Conservation (phyloP, 2,329 filamentous ascomycete species). For the Microdochium bolleyi region DNA sequence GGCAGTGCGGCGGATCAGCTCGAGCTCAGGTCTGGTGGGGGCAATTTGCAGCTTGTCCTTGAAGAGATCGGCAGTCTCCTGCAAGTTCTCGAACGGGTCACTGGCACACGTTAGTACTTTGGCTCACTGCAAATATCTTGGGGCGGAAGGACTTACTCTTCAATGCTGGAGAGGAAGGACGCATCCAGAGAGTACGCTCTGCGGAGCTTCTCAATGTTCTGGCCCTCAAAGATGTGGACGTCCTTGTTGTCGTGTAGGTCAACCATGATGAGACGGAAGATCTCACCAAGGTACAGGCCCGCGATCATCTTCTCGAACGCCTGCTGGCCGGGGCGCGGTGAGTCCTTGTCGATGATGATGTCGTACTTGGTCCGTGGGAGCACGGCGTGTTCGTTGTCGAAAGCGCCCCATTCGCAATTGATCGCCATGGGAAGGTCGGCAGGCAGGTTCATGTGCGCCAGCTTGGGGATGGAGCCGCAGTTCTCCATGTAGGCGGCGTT, state of each 20-base stretch:
- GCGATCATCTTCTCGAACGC: constrained; percentile 98
- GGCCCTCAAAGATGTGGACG: constrained; percentile 70
- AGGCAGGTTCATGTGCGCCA: constrained; percentile 83
- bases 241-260: constrained; percentile 76
- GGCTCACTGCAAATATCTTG: neutral
- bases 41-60: constrained; percentile 64
- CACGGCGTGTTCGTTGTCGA: constrained; percentile 87
- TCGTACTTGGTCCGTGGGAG: constrained; percentile 83
- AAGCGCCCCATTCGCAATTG: constrained; percentile 96
- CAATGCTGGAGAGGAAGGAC: constrained; percentile 86
- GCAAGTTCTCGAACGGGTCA: constrained; percentile 92
- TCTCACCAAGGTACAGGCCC: constrained; percentile 87
- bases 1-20: constrained; percentile 79
- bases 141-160: constrained; percentile 55
- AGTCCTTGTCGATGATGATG: constrained; percentile 79
- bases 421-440: constrained; percentile 83
- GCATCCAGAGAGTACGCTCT: constrained; percentile 87
- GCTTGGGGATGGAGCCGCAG: constrained; percentile 83
- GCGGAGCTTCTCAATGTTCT: constrained; percentile 72
- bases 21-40: constrained; percentile 70
- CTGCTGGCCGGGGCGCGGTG: constrained; percentile 87
- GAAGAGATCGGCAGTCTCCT: constrained; percentile 81
- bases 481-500: constrained; percentile 98
- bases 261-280: constrained; percentile 81
- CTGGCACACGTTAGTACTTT: constrained; percentile 26